These are phyloP conservation scores for Chionographis japonica DNA, from an alignment of 106 monocot species.

Conservation along the genomic window DNA sequence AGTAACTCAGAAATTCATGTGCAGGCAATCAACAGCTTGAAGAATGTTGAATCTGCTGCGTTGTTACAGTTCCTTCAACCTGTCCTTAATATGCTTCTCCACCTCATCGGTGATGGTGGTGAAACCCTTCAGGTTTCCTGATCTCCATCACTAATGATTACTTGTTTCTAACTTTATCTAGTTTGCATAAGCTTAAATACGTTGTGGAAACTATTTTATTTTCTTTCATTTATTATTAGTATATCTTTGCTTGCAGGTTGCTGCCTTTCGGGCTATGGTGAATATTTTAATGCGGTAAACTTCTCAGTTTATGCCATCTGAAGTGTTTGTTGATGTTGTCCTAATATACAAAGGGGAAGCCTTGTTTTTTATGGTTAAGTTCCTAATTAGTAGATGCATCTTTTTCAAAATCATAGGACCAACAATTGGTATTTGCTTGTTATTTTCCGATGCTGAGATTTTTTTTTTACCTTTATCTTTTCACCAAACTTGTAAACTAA, in stretches of 20 bases:
- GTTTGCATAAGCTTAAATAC: too few species aligned
- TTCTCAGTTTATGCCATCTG: not conserved
- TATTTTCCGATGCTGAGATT: too few species aligned
- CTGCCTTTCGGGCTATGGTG: conserved; percentile 98
- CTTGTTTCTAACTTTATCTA: not conserved
- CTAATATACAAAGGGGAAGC: not conserved
- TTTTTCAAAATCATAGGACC: too few species aligned
- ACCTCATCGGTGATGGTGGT: conserved; percentile 97
- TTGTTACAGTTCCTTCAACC: conserved; percentile 97
- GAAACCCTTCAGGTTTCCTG: conserved; percentile 94
- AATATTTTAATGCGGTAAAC: conserved; percentile 92
- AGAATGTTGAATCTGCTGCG: conserved; percentile 98
- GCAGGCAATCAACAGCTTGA: conserved; percentile 98
- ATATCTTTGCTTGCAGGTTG: conserved; percentile 60
- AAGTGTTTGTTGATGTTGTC: not conserved
- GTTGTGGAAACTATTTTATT: not conserved
- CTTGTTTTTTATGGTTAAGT: too few species aligned
- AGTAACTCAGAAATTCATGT: conserved; percentile 13
- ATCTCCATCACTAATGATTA: not conserved
- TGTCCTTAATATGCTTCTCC: conserved; percentile 98
- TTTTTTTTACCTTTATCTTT: too few species aligned
- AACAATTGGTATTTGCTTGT: too few species aligned
- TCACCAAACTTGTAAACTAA: too few species aligned
- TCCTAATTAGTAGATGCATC: not conserved
- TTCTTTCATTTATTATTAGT: not conserved